phyloP scores from a whole-genome alignment of 805 yeast genomes.

The Middelhovenomyces tepae region DNA sequence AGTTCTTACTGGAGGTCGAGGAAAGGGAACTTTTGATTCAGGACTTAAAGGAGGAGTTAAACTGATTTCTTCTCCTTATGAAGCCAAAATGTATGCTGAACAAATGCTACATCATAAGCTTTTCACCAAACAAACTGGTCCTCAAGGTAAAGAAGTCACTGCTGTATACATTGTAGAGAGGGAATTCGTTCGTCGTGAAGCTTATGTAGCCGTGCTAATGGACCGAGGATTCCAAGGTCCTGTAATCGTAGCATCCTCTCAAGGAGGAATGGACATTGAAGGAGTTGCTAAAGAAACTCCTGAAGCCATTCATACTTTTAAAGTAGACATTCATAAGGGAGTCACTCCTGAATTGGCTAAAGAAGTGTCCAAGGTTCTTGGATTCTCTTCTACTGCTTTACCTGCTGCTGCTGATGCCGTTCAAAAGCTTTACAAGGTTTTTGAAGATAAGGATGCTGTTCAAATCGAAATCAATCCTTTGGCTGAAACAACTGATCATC shows the following conservation, averaged over 20 bases:
- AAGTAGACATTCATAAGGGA: constrained; percentile 68
- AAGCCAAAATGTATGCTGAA: constrained; percentile 76
- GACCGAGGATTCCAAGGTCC: constrained; percentile 90
- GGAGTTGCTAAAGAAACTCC: constrained; percentile 94
- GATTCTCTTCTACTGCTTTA: constrained; percentile 68
- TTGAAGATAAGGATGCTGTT: constrained; percentile 87
- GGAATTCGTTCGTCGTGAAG: constrained; percentile 88
- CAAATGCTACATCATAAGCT: constrained; percentile 89
- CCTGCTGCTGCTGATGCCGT: constrained; percentile 84
- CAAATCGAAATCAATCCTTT: constrained; percentile 98
- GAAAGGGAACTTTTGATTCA: constrained; percentile 94
- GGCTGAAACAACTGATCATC: constrained; percentile 82
- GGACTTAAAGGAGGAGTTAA: constrained; percentile 97
- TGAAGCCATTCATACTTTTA: constrained; percentile 80
- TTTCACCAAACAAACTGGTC: constrained; percentile 97
- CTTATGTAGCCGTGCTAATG: constrained; percentile 88
- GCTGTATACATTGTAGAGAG: constrained; percentile 95
- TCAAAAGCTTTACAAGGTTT: constrained; percentile 80
- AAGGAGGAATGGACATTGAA: constrained; percentile 99
- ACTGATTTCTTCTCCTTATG: constrained; percentile 73
- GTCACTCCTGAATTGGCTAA: constrained; percentile 69
- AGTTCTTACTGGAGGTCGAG: constrained; percentile 99
- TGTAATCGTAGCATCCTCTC: constrained; percentile 88
- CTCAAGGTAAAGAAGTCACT: constrained; percentile 92
- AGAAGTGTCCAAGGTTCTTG: constrained; percentile 70